Evolutionary conservation across 176 grass and related monocot species (phyloP), one percentile per base, ranked within the genome.

Genomic region (Juncus effusus): DNA sequence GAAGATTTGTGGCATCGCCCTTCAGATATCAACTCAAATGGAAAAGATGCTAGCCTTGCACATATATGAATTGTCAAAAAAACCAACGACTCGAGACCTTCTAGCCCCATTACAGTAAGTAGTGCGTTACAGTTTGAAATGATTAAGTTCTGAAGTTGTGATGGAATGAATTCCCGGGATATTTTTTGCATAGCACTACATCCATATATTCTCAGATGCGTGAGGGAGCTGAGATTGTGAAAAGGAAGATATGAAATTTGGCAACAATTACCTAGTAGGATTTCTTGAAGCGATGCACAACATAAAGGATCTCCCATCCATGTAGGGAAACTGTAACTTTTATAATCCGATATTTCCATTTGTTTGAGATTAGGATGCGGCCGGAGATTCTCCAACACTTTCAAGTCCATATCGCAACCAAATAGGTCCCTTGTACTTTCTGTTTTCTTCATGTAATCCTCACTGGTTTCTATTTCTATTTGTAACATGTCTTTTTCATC

Each of bases 231-330:
- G 1, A 51, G 10, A 2, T 36, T 50, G 40, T 39, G 39, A 10
- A 65, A 65, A 11, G 63, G 63, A 47, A 65, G 63, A 50, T 8
- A 28, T 45, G 10, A 5, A 44, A 65, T 45, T 35, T 3, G 19
- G 19, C 3, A 3, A 47, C 55, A 59, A 10, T 8, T 13, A 6
- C 2, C 19, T 45, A 65, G 14, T 2, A 10, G 45, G 42, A 65
- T 12, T 65, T 16, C 45, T 51, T 19, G 3, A 35, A 65, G 63
- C n/a, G 63, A 65, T 4, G 63, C 13, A 51, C 63, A 65, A 9
- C 39, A 65, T 19, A 65, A 40, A 36, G 63, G 41, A 65, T 65
- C 63, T 35, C 63, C 63, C 42, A 65, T 36, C 63, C 63, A 65
- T 65, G n/a, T 50, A 2, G 63, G 63, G 19, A 65, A 50, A 3